These are phyloP conservation scores for Grigorovia humatica DNA, from an alignment of 805 yeast species.

Conservation along the genomic window DNA sequence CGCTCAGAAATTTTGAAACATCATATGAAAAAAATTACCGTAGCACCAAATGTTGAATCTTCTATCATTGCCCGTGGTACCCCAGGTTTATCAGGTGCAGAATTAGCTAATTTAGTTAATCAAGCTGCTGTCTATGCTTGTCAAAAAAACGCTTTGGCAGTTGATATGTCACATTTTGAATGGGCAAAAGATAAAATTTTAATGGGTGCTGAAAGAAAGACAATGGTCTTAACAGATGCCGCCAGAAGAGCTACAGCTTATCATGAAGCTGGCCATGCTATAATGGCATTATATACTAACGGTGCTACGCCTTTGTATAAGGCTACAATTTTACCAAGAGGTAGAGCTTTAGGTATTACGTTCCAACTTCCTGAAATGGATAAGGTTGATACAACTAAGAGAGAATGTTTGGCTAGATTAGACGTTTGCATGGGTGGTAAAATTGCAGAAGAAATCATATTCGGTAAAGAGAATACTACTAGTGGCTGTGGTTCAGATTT, in stretches of 20 bases:
- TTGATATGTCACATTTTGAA: slow-evolving; percentile 84
- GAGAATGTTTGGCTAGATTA: slow-evolving; percentile 79
- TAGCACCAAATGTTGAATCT: slow-evolving; percentile 78
- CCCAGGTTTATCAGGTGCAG: slow-evolving; percentile 98
- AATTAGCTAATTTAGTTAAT: slow-evolving; percentile 85
- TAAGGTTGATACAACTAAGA: slow-evolving; percentile 83
- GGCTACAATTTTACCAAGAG: slow-evolving; percentile 94
- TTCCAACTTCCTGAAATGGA: slow-evolving; percentile 98
- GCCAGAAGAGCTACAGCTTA: slow-evolving; percentile 89
- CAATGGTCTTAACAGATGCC: slow-evolving; percentile 96
- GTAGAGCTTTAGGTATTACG: slow-evolving; percentile 92
- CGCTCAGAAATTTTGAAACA: slow-evolving; percentile 85
- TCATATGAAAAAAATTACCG: slow-evolving; percentile 84
- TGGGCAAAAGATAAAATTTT: slow-evolving; percentile 99
- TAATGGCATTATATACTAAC: slow-evolving; percentile 88
- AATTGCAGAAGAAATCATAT: slow-evolving; percentile 87
- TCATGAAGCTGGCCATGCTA: slow-evolving; percentile 99
- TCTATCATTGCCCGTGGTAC: slow-evolving; percentile 91
- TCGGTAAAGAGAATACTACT: slow-evolving; percentile 87
- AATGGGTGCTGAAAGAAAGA: slow-evolving; percentile 96
- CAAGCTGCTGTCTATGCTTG: slow-evolving; percentile 98
- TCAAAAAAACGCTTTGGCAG: slow-evolving; percentile 81
- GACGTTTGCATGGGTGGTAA: slow-evolving; percentile 99
- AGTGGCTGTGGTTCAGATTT: slow-evolving; percentile 93
- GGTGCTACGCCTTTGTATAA: slow-evolving; percentile 94